phyloP scores from a whole-genome alignment of 1,284 basidiomycete genomes.

The Wallemia ichthyophaga region DNA sequence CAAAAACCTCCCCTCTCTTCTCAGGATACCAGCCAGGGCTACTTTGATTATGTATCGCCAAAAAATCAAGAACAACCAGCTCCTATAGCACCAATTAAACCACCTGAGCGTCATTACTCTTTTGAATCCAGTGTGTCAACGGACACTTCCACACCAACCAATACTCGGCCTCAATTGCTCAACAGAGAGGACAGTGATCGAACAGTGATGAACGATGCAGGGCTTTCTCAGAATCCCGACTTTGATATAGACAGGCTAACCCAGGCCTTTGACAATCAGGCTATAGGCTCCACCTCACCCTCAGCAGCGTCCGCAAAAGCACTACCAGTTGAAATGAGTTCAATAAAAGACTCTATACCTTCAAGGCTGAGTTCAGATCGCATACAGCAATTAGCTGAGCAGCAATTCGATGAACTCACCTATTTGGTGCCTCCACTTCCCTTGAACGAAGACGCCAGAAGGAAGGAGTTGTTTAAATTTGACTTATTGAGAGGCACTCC shows the following conservation, averaged over 20 bases:
- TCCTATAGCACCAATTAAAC: not conserved
- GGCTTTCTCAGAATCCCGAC: not conserved
- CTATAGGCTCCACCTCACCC: not conserved
- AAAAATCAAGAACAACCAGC: not conserved
- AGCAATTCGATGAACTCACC: constrained; percentile 27
- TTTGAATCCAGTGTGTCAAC: not conserved
- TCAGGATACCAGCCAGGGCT: not conserved
- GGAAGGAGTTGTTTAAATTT: constrained; percentile 48
- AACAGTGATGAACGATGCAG: not conserved
- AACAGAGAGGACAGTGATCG: not conserved
- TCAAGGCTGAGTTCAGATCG: constrained; percentile 26
- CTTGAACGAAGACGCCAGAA: constrained; percentile 42
- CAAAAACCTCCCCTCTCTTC: not conserved
- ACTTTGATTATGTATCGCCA: not conserved
- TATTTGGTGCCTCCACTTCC: constrained; percentile 53
- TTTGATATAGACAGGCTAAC: not conserved
- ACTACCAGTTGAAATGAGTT: not conserved
- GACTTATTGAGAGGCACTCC: constrained; percentile 19
- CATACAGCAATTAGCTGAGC: constrained; percentile 18
- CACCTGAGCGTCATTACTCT: not conserved
- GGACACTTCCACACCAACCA: not conserved
- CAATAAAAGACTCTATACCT: constrained; percentile 2
- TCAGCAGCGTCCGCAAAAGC: not conserved
- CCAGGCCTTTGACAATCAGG: not conserved
- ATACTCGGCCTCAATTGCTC: not conserved